Base-by-base conservation (phyloP, 1,284 basidiomycete genomes). In the Cryptococcus sp. region DNA sequence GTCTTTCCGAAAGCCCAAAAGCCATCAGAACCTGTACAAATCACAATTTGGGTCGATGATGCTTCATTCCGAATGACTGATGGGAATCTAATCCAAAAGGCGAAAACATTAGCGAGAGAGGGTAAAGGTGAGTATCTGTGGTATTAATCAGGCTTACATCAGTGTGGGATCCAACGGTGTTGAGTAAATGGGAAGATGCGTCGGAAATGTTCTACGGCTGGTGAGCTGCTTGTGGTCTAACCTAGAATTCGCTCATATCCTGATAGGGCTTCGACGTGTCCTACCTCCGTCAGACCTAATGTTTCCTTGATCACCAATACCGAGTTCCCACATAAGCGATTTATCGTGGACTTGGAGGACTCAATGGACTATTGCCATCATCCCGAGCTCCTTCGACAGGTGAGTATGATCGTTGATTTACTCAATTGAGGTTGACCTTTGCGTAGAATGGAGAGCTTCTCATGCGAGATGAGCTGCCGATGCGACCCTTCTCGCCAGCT, bases 341-440 rank as follows among this genome's bases (percentile, higher is more conserved):
- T 66, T 41, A 59, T 71, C 4, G 57, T 43, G 46, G 64, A 71
- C 49, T 58, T 60, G 33, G 57, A 61, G 50, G 57, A 53, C 46
- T 59, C 53, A 23, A 60, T 53, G 36, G 67, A 72, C 50, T 61
- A 63, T 35, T 72, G 70, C 55, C 58, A 66, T 46, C 65, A 70
- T 49, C 62, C 67, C 2, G 59, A 63, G 7, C 35, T 68, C 33
- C 48, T 64, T 0, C 50, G 58, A 3, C 32, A 59, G 37, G 65
- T 66, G 46, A 49, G 62, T 58, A 6, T 4, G 5, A 23, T 23
- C 1, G 2, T 23, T 23, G 23, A 1, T 23, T 23, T 23, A 23
- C 23, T 23, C 23, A 23, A 23, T 2, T 23, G 23, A 23, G 23
- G 23, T 23, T 23, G 23, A 23, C 23, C 23, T 23, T 23, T 23